Evolutionary conservation across 371 early-diverging fungal genomes (phyloP), one percentile per base, ranked within the genome.

Genomic region (Chytridium lagenaria): DNA sequence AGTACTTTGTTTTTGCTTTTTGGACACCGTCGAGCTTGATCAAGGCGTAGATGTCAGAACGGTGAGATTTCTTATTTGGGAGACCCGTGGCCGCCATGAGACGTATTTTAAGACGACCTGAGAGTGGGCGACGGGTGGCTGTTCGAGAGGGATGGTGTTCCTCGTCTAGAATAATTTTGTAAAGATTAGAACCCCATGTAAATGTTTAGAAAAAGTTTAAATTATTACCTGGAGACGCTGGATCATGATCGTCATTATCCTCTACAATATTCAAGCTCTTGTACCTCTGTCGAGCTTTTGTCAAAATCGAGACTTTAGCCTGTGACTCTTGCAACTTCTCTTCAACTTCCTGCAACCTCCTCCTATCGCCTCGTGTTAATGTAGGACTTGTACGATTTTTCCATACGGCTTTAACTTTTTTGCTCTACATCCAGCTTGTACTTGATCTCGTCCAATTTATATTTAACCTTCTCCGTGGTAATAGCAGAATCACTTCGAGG

Each of bases 371-470:
- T 51, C 76, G 57, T 5, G 69, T 50, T 63, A 74, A 73, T 88
- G 84, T 37, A 94, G 85, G 73, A 82, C 81, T 50, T 77, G 68
- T n/a, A 77, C 75, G 82, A 92, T 87, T 59, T 84, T 76, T 89
- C 89, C 33, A 88, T 87, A 44, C 94, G 96, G 36, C 91, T 91
- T 57, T 90, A 84, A 15, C 96, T 87, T 75, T 93, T 93, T 74
- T 87, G 90, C 86, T 97, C 98, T 12, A 96, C 90, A 72, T 95
- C 92, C 12, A 95, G 87, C 78, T 95, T 95, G 77, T 89, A 90
- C 51, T 91, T 89, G 39, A 96, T 83, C 78, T 95, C 94, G 39
- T 90, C 90, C 55, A 96, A 80, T 80, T 93, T 94, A 74, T 92
- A 86, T 50, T 94, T 91, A 19, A 97, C 91, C 78, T 95, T 95